phyloP scores from a whole-genome alignment of 2,329 filamentous ascomycete genomes.

The Trichophyton equinum region DNA sequence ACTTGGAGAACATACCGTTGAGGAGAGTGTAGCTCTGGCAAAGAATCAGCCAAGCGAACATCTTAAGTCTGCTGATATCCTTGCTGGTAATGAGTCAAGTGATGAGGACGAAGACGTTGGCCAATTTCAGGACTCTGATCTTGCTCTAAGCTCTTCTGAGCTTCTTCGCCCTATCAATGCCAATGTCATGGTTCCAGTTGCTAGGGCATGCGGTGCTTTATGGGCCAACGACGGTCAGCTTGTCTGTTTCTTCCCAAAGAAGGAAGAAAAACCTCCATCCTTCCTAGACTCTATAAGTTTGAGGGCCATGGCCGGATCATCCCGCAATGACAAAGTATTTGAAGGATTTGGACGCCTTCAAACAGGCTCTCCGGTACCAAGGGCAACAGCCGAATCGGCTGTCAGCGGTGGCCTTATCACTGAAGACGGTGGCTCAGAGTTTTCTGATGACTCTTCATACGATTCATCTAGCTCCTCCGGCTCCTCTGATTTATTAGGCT shows the following conservation, averaged over 20 bases:
- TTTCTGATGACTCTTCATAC: constrained; percentile 43
- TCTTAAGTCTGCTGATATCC: constrained; percentile 31
- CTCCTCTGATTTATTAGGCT: constrained; percentile 33
- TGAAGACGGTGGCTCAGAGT: constrained; percentile 34
- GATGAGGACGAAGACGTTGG: constrained; percentile 57
- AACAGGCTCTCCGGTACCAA: constrained; percentile 38
- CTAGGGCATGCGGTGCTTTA: constrained; percentile 45
- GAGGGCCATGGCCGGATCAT: constrained; percentile 37
- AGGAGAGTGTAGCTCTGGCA: constrained; percentile 43
- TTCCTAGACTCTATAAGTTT: constrained; percentile 38
- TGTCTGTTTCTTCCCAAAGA: constrained; percentile 45
- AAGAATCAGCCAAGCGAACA: constrained; percentile 44
- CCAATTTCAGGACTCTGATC: constrained; percentile 31
- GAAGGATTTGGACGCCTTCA: constrained; percentile 52
- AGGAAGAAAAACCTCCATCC: constrained; percentile 38
- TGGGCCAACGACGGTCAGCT: constrained; percentile 47
- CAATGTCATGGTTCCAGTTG: constrained; percentile 52
- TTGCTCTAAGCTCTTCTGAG: constrained; percentile 39
- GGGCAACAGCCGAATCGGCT: constrained; percentile 35
- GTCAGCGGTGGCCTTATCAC: constrained; percentile 29
- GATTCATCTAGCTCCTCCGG: constrained; percentile 45
- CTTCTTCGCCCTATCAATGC: constrained; percentile 43
- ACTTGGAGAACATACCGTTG: constrained; percentile 45
- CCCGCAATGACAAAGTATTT: constrained; percentile 43
- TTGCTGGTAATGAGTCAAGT: constrained; percentile 66